Evolutionary conservation across 495 filamentous ascomycete species (phyloP), one percentile per base, ranked within the genome.

Genomic region (Podospora bellae-mahoneyi): DNA sequence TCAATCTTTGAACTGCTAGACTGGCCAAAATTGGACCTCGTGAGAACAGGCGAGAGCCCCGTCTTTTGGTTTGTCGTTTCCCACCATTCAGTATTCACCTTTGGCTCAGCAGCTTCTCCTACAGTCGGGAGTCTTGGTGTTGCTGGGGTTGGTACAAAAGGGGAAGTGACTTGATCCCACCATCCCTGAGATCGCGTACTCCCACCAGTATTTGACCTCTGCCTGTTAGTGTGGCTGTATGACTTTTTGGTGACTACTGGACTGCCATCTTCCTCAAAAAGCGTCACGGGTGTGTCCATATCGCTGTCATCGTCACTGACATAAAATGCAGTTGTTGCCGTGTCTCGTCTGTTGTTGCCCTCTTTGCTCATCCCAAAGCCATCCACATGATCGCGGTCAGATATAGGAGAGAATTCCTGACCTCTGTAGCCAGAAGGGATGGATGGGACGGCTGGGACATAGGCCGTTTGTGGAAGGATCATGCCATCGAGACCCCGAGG

Each of bases 91-190:
- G 70, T 48, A 27, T 62, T 60, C 19, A 59, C 34, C 13, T 10
- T 48, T 18, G 39, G 15, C 39, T 48, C 39, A n/a, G 61, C 7
- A n/a, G 61, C n/a, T 63, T 48, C 61, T n/a, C 61, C 61, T 18
- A 23, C 30, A 63, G 27, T 28, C 5, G 30, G 19, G 39, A 60
- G 48, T 44, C 67, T 73, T 71, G 53, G 73, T 39, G 62, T 73
- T 69, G 65, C 72, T 39, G 73, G 61, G 5, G 69, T 66, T 62
- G 75, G 77, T 7, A 68, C 73, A 65, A 96, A 89, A 0, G 93
- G 93, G 1, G 92, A 93, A 2, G 89, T 89, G 56, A 96, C 85
- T 67, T 90, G 85, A 68, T 91, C 93, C 93, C 93, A 97, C 93
- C 93, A 97, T 13, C 92, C 92, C 48, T 86, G 84, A 4, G 92